Conservation (phyloP, 441 rosid species). For the Eutrema salsugineum region DNA sequence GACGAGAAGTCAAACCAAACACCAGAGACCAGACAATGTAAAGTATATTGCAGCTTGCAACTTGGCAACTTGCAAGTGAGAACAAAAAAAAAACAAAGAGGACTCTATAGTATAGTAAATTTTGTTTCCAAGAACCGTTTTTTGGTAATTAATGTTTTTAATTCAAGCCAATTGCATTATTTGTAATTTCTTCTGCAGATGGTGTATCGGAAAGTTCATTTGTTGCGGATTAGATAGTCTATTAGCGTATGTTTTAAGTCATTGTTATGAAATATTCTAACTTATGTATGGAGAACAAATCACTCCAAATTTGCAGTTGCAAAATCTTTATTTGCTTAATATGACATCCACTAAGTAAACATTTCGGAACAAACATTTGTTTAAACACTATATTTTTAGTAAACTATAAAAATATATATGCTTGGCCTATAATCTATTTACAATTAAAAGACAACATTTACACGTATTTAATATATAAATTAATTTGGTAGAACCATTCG, state of each 20-base stretch:
- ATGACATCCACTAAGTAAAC: not conserved
- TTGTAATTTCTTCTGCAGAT: not conserved
- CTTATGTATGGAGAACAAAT: too few species aligned
- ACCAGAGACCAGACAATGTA: not conserved
- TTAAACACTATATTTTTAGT: too few species aligned
- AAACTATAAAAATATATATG: not conserved
- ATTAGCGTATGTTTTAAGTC: not conserved
- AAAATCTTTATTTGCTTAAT: not conserved
- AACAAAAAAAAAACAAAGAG: too few species aligned
- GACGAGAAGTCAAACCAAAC: slow-evolving; percentile 24
- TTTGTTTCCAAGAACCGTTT: too few species aligned
- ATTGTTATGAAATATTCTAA: too few species aligned
- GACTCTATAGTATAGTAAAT: too few species aligned
- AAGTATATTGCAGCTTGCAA: too few species aligned
- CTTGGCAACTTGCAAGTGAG: not conserved
- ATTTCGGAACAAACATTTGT: not conserved
- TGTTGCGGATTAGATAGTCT: not conserved
- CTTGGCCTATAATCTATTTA: not conserved
- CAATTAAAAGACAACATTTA: too few species aligned
- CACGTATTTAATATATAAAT: too few species aligned
- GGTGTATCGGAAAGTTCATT: not conserved
- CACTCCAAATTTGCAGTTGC: not conserved
- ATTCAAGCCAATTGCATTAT: not conserved
- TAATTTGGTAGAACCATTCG: too few species aligned
- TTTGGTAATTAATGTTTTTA: too few species aligned